Evolutionary conservation across 179 eudicot species (phyloP).

Genomic region (Carnegiea gigantea): DNA sequence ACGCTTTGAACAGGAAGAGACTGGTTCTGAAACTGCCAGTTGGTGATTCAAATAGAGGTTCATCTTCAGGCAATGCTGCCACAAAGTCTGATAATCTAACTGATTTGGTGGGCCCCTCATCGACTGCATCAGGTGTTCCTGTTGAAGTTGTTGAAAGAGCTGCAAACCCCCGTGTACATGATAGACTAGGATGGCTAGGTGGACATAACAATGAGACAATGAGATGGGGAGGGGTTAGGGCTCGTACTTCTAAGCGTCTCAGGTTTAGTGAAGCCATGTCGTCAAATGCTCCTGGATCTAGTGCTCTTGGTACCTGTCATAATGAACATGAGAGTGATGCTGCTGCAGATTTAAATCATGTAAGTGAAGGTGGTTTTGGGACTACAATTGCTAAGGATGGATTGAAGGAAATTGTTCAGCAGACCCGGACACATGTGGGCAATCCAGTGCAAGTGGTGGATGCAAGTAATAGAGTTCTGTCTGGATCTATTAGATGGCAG

Average conservation of each 20-base stretch:
- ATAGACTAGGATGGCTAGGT: slow-evolving; percentile 43
- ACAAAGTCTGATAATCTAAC: slow-evolving; percentile 28
- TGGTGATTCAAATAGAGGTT: slow-evolving; percentile 46
- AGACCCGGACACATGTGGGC: slow-evolving; percentile 23
- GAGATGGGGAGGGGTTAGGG: slow-evolving; percentile 78
- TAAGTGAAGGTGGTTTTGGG: slow-evolving; percentile 21
- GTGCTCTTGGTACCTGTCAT: slow-evolving; percentile 27
- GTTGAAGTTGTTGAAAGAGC: slow-evolving; percentile 28
- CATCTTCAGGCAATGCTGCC: slow-evolving; percentile 23
- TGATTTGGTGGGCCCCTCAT: slow-evolving; percentile 50
- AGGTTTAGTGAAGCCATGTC: slow-evolving; percentile 40
- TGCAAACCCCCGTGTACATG: slow-evolving; percentile 24
- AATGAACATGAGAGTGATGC: slow-evolving; percentile 26
- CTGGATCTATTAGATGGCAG: slow-evolving; percentile 20
- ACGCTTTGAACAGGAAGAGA: slow-evolving; percentile 47
- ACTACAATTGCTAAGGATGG: slow-evolving; percentile 19
- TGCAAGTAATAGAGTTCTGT: slow-evolving; percentile 19
- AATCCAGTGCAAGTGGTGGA: slow-evolving; percentile 15
- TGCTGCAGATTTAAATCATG: slow-evolving; percentile 25
- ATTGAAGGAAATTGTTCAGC: slow-evolving; percentile 24
- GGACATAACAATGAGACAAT: slow-evolving; percentile 39
- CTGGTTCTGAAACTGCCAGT: slow-evolving; percentile 63
- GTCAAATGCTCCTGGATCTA: slow-evolving; percentile 33
- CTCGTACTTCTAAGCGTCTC: slow-evolving; percentile 73
- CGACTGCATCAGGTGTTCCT: slow-evolving; percentile 33